Evolutionary conservation across 345 rosid species (phyloP), one percentile per base, ranked within the genome.

Genomic region (Schrenkiella parvula): DNA sequence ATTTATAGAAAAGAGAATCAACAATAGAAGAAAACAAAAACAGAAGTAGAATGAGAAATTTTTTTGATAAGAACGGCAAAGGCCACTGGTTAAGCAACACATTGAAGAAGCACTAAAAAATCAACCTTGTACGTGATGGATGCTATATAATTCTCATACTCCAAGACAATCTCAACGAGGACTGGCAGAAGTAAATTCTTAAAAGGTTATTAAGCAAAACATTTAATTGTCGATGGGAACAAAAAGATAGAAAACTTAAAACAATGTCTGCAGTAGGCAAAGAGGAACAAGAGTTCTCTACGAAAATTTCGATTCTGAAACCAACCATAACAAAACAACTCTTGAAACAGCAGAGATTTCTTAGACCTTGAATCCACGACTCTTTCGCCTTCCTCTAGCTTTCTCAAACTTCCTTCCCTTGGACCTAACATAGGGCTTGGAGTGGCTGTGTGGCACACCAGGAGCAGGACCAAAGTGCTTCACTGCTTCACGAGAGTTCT

Each of bases 391-490:
- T 47, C 98, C 98, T 80, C 98, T 82, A 25, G 93, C 98, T 69
- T 63, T 86, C 84, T 90, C 95, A 52, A 85, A 90, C 84, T 90
- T 90, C 79, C 97, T 86, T 77, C 97, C 97, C 86, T 85, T 86
- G 0, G 78, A 7, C 31, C 98, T 84, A 34, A 90, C 93, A 50
- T 86, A 93, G 0, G 98, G 97, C 73, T 93, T 93, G 63, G 90
- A 56, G 78, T 87, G 83, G 77, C 96, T 93, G 88, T 85, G 90
- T 0, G 98, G 98, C 50, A 93, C 97, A 74, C 98, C 96, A 43
- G 98, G 98, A 48, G 98, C 97, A 1, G 85, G 93, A 2, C 98
- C 98, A 44, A 93, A 93, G 79, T 93, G 98, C 81, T 90, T 93
- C 73, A 90, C 98, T 18, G 96, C 98, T 65, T 93, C 97, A 60